Evolutionary conservation across 176 grass and related monocot species (phyloP).

Genomic region (Pharus latifolius): DNA sequence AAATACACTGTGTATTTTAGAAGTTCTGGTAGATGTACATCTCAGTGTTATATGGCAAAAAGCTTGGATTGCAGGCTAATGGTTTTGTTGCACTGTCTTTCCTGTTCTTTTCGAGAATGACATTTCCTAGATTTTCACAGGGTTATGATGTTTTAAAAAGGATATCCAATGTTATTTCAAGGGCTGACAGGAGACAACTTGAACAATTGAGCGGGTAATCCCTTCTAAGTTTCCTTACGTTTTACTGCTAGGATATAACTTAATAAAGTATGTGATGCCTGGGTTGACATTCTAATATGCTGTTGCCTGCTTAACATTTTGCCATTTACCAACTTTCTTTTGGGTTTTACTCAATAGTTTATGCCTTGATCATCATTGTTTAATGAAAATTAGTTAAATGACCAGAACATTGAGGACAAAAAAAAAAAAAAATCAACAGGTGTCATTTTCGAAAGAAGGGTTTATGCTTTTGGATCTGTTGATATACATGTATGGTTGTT

Average conservation of each 20-base stretch:
- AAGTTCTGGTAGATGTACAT: background rate
- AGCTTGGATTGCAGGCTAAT: slow-evolving; percentile 1
- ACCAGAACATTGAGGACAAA: background rate
- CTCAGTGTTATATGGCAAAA: background rate
- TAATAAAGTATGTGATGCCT: background rate
- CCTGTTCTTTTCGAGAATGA: slow-evolving; percentile 18
- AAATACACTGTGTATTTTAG: background rate
- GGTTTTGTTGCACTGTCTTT: slow-evolving; percentile 6
- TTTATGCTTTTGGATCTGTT: background rate
- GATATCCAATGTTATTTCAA: slow-evolving; percentile 74
- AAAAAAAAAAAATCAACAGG: background rate
- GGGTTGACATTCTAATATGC: background rate
- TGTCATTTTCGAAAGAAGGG: background rate
- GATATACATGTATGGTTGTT: background rate
- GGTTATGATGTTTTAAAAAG: slow-evolving; percentile 88
- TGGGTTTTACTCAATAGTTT: background rate
- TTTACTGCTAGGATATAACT: background rate
- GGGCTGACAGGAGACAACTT: slow-evolving; percentile 46
- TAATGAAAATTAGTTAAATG: background rate
- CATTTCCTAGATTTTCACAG: slow-evolving; percentile 25
- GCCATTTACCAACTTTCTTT: background rate
- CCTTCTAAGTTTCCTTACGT: slow-evolving; percentile 5
- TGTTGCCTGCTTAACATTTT: background rate
- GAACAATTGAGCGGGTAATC: slow-evolving; percentile 86
- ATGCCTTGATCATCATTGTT: background rate